Conservation (phyloP, 768 basidiomycete genomes). For the Clitopilus hobsonii region DNA sequence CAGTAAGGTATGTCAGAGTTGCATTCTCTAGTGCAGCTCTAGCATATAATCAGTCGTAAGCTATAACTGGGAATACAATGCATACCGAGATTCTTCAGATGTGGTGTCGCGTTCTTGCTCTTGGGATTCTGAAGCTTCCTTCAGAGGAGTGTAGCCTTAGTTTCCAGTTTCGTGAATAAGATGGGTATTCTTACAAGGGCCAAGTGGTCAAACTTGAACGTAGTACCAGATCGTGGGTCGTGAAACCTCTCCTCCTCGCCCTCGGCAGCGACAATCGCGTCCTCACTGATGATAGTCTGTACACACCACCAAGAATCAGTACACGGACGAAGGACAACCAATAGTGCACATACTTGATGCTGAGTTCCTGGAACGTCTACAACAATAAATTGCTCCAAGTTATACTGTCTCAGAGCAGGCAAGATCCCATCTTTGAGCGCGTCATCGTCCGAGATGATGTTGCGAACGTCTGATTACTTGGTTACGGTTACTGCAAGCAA, state of each 20-base stretch:
- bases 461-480: constrained; percentile 69
- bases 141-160: constrained; percentile 8
- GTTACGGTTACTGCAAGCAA: constrained; percentile 7
- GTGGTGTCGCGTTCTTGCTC: constrained; percentile 56
- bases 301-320: constrained; percentile 2
- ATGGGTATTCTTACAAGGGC: constrained; percentile 52
- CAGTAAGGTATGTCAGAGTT: constrained; percentile 59
- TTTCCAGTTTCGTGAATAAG: not conserved
- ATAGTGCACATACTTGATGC: constrained; percentile 58
- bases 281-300: constrained; percentile 80
- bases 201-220: constrained; percentile 83
- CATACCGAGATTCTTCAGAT: constrained; percentile 75
- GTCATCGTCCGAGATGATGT: constrained; percentile 84
- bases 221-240: constrained; percentile 76
- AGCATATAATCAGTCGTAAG: not conserved
- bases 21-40: constrained; percentile 72
- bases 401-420: constrained; percentile 80
- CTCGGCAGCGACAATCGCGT: constrained; percentile 46
- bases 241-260: constrained; percentile 70
- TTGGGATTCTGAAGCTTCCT: constrained; percentile 79
- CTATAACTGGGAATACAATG: not conserved
- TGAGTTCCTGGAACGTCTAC: constrained; percentile 76
- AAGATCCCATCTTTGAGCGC: constrained; percentile 73
- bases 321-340: not conserved
- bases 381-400: constrained; percentile 81